Evolutionary conservation across 352 stramenopile genomes (phyloP).

Genomic region (Phytophthora pluvialis): DNA sequence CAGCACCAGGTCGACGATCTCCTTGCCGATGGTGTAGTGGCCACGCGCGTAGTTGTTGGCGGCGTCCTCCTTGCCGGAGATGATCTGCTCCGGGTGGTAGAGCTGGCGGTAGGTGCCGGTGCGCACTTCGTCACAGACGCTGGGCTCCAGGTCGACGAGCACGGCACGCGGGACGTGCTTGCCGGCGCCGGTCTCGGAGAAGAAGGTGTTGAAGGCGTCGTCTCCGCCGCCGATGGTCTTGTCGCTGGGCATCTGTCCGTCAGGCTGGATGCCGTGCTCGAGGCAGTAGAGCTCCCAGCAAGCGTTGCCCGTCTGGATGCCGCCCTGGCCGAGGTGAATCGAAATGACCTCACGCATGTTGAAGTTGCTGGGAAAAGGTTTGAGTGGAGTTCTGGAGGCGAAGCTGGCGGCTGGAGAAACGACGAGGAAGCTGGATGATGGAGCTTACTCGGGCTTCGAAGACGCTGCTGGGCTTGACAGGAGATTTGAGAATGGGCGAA

Average conservation of each 20-base stretch:
- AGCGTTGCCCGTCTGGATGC: constrained; percentile 85
- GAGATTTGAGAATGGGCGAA: constrained; percentile 9
- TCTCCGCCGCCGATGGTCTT: constrained; percentile 57
- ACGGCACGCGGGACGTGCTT: constrained; percentile 98
- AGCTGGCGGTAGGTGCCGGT: constrained; percentile 96
- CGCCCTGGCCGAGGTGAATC: constrained; percentile 96
- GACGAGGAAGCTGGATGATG: constrained; percentile 12
- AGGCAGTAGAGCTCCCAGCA: constrained; percentile 96
- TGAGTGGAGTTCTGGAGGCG: not conserved
- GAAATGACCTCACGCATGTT: constrained; percentile 50
- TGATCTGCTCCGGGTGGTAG: constrained; percentile 99
- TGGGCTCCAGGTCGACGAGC: constrained; percentile 98
- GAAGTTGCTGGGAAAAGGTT: not conserved
- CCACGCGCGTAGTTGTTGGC: constrained; percentile 94
- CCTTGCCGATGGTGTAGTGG: constrained; percentile 95
- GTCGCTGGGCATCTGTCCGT: constrained; percentile 61
- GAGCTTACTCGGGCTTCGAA: constrained; percentile 6
- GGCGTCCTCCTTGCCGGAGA: constrained; percentile 98
- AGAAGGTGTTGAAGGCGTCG: constrained; percentile 98
- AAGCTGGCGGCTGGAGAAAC: not conserved
- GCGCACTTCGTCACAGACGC: constrained; percentile 97
- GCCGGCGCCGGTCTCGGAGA: constrained; percentile 92
- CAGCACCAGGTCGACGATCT: constrained; percentile 97
- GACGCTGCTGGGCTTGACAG: not conserved
- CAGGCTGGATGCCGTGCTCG: constrained; percentile 93